Evolutionary conservation across 139 green algal species (phyloP).

Genomic region (Chlorella sp.): DNA sequence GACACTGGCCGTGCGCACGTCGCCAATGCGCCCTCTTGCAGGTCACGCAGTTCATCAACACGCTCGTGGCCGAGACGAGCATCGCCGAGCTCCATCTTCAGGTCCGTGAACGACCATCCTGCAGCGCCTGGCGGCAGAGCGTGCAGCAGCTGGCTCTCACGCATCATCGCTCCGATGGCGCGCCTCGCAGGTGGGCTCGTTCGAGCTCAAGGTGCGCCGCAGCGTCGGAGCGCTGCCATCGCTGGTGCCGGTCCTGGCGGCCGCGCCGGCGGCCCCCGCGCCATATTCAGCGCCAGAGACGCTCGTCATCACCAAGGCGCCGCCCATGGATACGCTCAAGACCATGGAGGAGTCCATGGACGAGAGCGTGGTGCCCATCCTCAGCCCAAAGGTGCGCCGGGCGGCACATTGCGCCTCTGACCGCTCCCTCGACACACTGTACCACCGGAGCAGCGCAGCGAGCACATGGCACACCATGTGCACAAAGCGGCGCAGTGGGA

Average conservation of each 20-base stretch:
- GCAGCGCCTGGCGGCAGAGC: neutral
- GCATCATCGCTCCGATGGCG: too few species aligned
- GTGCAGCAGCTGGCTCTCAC: too few species aligned
- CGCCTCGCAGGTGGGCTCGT: conserved; percentile 57
- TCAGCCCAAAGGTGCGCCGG: conserved; percentile 61
- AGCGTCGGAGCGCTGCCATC: too few species aligned
- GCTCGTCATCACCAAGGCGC: neutral
- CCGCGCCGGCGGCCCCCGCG: conserved; percentile 11
- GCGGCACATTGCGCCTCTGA: too few species aligned
- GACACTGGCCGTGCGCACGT: too few species aligned
- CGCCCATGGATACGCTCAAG: conserved; percentile 18
- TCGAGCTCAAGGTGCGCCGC: conserved; percentile 64
- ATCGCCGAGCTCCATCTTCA: conserved; percentile 81
- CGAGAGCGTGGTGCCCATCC: conserved; percentile 65
- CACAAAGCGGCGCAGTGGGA: too few species aligned
- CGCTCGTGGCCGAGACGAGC: conserved; percentile 75
- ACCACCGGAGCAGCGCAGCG: too few species aligned
- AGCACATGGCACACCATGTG: too few species aligned
- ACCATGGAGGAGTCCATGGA: conserved; percentile 52
- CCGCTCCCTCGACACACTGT: too few species aligned
- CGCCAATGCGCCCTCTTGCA: too few species aligned
- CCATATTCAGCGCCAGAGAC: conserved; percentile 5
- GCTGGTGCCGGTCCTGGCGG: too few species aligned
- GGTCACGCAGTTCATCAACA: conserved; percentile 64
- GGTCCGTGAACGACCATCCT: conserved; percentile 22